Percentiles rank a stretch among this genome's conserved stretches.
These are phyloP conservation scores for Phlegmacium glaucopus DNA, from an alignment of 768 basidiomycete species.

Conservation along the genomic window DNA sequence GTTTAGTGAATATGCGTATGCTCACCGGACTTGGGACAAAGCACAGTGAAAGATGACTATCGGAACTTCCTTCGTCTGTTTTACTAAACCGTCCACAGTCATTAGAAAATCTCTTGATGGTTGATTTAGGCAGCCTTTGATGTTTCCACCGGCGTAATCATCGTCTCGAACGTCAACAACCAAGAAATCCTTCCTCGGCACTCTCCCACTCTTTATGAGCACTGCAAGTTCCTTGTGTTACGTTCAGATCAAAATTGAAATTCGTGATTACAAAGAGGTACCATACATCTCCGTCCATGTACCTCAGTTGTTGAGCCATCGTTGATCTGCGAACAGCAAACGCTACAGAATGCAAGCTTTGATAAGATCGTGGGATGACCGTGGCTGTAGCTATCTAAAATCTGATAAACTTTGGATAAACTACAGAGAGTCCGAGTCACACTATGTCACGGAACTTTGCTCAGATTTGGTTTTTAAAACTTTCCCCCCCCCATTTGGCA, in stretches of 20 bases:
- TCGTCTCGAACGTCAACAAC: slow-evolving; percentile 86
- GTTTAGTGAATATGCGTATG: slow-evolving; percentile 11
- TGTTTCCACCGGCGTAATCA: slow-evolving; percentile 78
- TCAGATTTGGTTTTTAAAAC: no score
- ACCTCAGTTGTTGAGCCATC: slow-evolving; percentile 18
- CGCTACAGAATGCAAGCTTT: not conserved
- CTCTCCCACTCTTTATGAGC: slow-evolving; percentile 61
- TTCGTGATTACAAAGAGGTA: not conserved
- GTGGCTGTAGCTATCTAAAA: no score
- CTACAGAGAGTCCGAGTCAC: no score
- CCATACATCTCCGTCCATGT: slow-evolving; percentile 23
- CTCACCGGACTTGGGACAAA: slow-evolving; percentile 73
- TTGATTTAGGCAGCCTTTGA: slow-evolving; percentile 56
- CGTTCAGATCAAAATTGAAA: not conserved
- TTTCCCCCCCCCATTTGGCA: no score
- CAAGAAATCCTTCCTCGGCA: slow-evolving; percentile 61
- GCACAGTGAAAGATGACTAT: slow-evolving; percentile 77
- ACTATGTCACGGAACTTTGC: no score
- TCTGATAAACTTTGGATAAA: no score
- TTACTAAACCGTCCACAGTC: slow-evolving; percentile 56
- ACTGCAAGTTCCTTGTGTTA: slow-evolving; percentile 58
- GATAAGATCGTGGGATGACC: not conserved
- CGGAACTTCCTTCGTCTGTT: slow-evolving; percentile 57
- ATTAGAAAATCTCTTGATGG: slow-evolving; percentile 61
- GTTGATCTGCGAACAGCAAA: not conserved